Base-by-base conservation (phyloP, 2,329 filamentous ascomycete species). In the Dothideomycetidae sp. region DNA sequence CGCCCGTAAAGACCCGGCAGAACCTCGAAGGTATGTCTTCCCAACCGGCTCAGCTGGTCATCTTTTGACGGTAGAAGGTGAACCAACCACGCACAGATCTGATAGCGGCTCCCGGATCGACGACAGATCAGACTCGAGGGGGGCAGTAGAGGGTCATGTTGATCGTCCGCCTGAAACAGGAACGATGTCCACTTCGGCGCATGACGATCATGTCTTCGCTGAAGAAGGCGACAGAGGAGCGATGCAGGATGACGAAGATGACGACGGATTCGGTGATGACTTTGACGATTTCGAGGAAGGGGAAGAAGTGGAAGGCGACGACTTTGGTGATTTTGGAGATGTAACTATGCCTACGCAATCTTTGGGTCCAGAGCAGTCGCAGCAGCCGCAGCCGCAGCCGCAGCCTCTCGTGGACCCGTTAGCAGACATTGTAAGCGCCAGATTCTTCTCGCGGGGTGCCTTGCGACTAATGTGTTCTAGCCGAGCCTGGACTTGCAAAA, bases 191-290 rank as follows among this genome's bases (percentile, higher is more conserved):
- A n/a, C n/a, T n/a, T n/a, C n/a, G n/a, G n/a, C n/a, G n/a, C n/a
- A n/a, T n/a, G n/a, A n/a, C n/a, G n/a, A n/a, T n/a, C n/a, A n/a
- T n/a, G n/a, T n/a, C n/a, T n/a, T n/a, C n/a, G n/a, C n/a, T 37
- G 39, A 44, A 33, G 44, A 31, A 14, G 36, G 19, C 15, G 54
- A 53, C 29, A 57, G 54, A 18, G 65, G 69, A 19, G n/a, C 42
- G 33, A 33, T 50, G 44, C 46, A 46, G 19, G 37, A 40, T 13
- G 47, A 48, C 36, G 49, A 53, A 36, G 46, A 81, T 50, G 84
- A 83, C 57, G 76, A 80, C 52, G 79, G 78, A 47, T 73, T 75
- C 54, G 72, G 71, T 36, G 75, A 74, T 44, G 77, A 81, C 50
- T 82, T 82, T 59, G 75, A 75, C 52, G 68, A 77, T 44, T 73